Base-by-base conservation (phyloP, 75 land plant species). In the Pinus albicaulis region DNA sequence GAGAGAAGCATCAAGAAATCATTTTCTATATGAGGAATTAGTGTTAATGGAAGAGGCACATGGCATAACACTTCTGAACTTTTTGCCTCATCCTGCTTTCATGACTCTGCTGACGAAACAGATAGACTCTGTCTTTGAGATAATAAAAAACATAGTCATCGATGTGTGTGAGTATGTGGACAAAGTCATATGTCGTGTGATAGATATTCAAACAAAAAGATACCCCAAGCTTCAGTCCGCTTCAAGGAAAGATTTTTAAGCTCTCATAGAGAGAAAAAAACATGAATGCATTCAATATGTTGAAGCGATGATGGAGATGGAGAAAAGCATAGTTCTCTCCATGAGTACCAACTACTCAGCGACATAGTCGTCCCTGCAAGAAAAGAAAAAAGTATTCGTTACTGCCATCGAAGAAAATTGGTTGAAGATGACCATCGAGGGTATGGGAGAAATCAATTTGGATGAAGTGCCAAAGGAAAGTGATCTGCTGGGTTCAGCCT, bases 11-110 rank as follows among this genome's bases (percentile, higher is more conserved):
- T 14, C 28, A 31, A 10, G 38, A 41, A 15, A 72, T 59, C 5
- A 3, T 77, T 59, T 56, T 17, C 56, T 68, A 65, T 78, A 19
- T 6, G 41, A 38, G 0, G 77, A 77, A 26, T 13, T 62, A 19
- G 60, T 14, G 16, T 23, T 77, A 17, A 36, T 81, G 74, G 53
- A 48, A 12, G 80, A 81, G n/a, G 44, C 59, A 15, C 56, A 71
- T 23, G 80, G 80, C 17, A 23, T 69, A 2, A 52, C 41, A 4
- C 41, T 38, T 38, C 41, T 5, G 0, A 8, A 61, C 55, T 20
- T 64, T 75, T 12, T 72, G 61, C 23, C 81, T 78, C 26, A 48
- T 23, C 55, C 16, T 34, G 77, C 63, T 19, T 13, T 80, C 15
- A 55, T 59, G 17, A 13, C 4, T 7, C 12, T 74, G 25, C 26